Percentiles rank a stretch among this genome's conserved stretches.
These are phyloP conservation scores for Sclerotinia minor DNA, from an alignment of 2,329 filamentous ascomycete genomes.

Conservation along the genomic window DNA sequence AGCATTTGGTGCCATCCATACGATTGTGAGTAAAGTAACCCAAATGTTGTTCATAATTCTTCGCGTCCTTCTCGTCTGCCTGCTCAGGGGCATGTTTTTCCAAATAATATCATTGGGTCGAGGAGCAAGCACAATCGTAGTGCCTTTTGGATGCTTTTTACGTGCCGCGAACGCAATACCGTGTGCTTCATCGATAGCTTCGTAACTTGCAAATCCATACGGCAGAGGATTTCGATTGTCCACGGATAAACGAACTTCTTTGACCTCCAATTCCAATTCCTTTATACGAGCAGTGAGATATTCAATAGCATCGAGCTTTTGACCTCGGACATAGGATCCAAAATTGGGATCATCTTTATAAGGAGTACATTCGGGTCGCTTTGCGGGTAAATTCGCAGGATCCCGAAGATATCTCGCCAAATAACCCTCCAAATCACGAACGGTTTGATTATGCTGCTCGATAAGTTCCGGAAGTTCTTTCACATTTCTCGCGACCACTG, in stretches of 20 bases:
- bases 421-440: slow-evolving; percentile 78
- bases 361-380: slow-evolving; percentile 75
- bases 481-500: slow-evolving; percentile 85
- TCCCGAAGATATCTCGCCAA: slow-evolving; percentile 90
- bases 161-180: slow-evolving; percentile 79
- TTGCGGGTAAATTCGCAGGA: slow-evolving; percentile 73
- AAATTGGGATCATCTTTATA: slow-evolving; percentile 76
- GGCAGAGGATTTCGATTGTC: slow-evolving; percentile 86
- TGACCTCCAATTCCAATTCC: slow-evolving; percentile 79
- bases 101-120: slow-evolving; percentile 92
- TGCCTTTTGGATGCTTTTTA: slow-evolving; percentile 76
- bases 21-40: slow-evolving; percentile 74
- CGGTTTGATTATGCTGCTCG: slow-evolving; percentile 75
- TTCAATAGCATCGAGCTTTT: slow-evolving; percentile 91
- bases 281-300: slow-evolving; percentile 86
- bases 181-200: slow-evolving; percentile 84
- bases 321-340: slow-evolving; percentile 61
- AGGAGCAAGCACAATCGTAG: slow-evolving; percentile 76
- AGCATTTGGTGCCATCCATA: slow-evolving; percentile 92
- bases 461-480: slow-evolving; percentile 86
- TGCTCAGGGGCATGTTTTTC: slow-evolving; percentile 81
- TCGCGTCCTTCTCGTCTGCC: slow-evolving; percentile 67
- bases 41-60: slow-evolving; percentile 80
- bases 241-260: slow-evolving; percentile 75
- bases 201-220: slow-evolving; percentile 93